Base-by-base conservation (phyloP, 345 rosid genomes). In the Capsella bursapastoris region DNA sequence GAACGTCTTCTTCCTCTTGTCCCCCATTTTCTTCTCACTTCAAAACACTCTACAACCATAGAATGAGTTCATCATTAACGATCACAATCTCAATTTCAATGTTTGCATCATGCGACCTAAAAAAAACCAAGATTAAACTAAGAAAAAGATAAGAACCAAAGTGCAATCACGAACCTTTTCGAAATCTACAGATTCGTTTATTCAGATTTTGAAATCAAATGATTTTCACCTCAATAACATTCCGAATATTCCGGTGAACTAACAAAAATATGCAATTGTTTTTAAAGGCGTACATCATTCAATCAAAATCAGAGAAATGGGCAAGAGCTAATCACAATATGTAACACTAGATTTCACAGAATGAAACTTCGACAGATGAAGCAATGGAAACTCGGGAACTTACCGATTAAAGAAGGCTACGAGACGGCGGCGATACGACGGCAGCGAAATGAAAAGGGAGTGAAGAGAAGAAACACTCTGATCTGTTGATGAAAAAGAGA, bases 1-100 rank as follows among this genome's bases (percentile, higher is more conserved):
- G 57, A 91, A 91, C 41, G 95, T 85, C 86, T 87, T 90, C 86
- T 88, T 90, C 84, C 85, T 90, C 83, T 88, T 92, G 82, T 86
- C 96, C 52, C 97, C 96, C 98, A 94, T 61, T 0, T 27, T 49
- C 22, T 68, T 68, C 4, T 57, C 11, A 31, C 52, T 55, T 44
- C 10, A 70, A 44, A 38, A 40, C 73, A 29, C 48, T 10, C 16
- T 28, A 38, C 15, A 44, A 49, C 15, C 15, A 58, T 3, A 70
- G 1, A 22, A 45, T 11, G 13, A 57, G 11, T 12, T 18, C n/a
- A 7, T 18, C 25, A 70, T 13, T 15, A 40, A 28, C 57, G 3
- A 56, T 32, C 48, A 57, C 13, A 69, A 57, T 35, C 38, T 59
- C 67, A 71, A 6, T 35, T 22, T 59, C 10, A 50, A 27, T 15